Percentiles rank a stretch among this genome's conserved stretches.
Evolutionary conservation across 805 yeast species (phyloP).

Genomic region (Naumovozyma baii): DNA sequence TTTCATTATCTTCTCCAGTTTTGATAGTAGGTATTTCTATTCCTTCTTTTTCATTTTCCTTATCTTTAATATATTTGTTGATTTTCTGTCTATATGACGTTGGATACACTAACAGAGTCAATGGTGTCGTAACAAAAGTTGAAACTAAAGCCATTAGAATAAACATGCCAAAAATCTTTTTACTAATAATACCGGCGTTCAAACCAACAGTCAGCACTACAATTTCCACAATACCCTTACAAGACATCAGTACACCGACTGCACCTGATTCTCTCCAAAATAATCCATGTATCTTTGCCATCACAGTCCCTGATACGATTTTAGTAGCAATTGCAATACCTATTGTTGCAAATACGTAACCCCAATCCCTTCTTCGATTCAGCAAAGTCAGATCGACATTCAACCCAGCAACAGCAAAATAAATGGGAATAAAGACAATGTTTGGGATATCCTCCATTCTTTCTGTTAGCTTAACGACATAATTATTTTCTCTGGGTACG

Average conservation of each 20-base stretch:
- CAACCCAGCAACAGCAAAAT: slow-evolving; percentile 73
- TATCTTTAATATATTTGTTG: slow-evolving; percentile 21
- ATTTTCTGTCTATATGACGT: slow-evolving; percentile 46
- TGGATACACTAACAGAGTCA: slow-evolving; percentile 56
- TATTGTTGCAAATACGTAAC: slow-evolving; percentile 58
- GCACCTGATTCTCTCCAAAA: slow-evolving; percentile 66
- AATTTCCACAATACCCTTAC: slow-evolving; percentile 82
- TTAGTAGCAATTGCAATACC: slow-evolving; percentile 61
- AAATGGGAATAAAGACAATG: slow-evolving; percentile 61
- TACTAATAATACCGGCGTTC: slow-evolving; percentile 56
- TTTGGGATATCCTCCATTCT: slow-evolving; percentile 72
- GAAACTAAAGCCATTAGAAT: slow-evolving; percentile 73
- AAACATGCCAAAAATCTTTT: slow-evolving; percentile 67
- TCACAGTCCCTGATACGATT: slow-evolving; percentile 54
- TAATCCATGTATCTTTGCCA: slow-evolving; percentile 52
- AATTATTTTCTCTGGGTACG: slow-evolving; percentile 67
- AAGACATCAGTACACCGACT: slow-evolving; percentile 76
- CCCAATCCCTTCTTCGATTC: slow-evolving; percentile 67
- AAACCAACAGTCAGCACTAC: slow-evolving; percentile 70
- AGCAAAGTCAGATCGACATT: slow-evolving; percentile 57
- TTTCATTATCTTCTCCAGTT: not conserved
- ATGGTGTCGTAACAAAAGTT: slow-evolving; percentile 72
- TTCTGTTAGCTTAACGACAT: slow-evolving; percentile 58
- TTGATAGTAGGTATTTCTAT: not conserved
- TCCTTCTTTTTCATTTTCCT: slow-evolving; percentile 3